phyloP scores from a whole-genome alignment of 2,329 filamentous ascomycete genomes.

The Fusarium tjaetaba region DNA sequence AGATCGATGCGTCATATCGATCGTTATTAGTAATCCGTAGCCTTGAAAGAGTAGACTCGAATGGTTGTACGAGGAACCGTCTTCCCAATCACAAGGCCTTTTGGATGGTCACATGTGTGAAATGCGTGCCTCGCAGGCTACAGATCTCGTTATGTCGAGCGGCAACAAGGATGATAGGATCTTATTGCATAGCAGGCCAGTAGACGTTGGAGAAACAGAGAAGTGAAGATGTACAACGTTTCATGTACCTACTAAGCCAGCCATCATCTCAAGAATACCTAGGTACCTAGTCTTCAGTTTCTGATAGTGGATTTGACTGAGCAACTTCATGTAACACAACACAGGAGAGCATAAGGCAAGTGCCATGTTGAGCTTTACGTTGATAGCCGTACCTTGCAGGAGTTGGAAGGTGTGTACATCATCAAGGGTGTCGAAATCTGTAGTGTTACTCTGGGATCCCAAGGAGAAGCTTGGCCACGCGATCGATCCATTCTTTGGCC shows the following conservation, averaged over 20 bases:
- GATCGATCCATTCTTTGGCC: conserved; percentile 4
- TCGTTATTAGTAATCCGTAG: background rate
- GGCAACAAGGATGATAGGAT: background rate
- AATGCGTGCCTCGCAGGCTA: background rate
- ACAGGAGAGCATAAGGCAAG: background rate
- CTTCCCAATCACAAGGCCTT: conserved; percentile 4
- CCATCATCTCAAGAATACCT: background rate
- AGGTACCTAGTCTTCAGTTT: background rate
- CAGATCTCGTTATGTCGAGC: conserved; percentile 1
- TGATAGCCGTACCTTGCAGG: background rate
- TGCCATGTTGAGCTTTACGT: background rate
- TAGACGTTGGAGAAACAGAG: background rate
- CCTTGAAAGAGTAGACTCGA: background rate
- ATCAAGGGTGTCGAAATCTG: conserved; percentile 8
- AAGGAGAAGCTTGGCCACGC: background rate
- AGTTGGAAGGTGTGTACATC: background rate
- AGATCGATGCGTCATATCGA: background rate
- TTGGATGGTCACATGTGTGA: conserved; percentile 25
- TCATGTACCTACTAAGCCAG: background rate
- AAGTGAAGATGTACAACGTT: background rate
- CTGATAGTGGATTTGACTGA: background rate
- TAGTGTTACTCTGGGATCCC: background rate
- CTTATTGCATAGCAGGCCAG: background rate
- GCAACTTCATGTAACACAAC: background rate
- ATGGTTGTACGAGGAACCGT: conserved; percentile 18